These are phyloP conservation scores for Penicilliopsis zonata DNA, from an alignment of 495 filamentous ascomycete species.

Conservation along the genomic window DNA sequence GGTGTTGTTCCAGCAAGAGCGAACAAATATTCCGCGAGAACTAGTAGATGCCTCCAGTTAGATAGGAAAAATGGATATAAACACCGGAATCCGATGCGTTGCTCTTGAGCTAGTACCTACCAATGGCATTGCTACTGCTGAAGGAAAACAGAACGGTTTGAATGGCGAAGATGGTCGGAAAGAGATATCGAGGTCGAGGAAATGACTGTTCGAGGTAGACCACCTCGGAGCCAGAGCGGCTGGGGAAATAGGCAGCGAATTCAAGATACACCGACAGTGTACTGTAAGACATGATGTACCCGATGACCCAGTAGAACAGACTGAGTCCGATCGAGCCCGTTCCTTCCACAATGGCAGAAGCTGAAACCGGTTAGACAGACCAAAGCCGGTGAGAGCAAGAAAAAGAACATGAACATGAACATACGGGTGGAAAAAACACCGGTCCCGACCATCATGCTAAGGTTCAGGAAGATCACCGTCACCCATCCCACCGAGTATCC, in stretches of 20 bases:
- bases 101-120: conserved; percentile 4
- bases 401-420: conserved; percentile 8
- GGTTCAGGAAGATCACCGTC: conserved; percentile 48
- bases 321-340: conserved; percentile 48
- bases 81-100: not conserved
- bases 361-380: conserved; percentile 17
- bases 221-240: conserved; percentile 51
- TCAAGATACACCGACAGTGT: conserved; percentile 47
- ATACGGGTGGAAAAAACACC: conserved; percentile 54
- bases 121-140: conserved; percentile 50
- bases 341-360: conserved; percentile 39
- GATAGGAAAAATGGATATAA: no score
- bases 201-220: conserved; percentile 57
- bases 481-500: conserved; percentile 45
- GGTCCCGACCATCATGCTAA: conserved; percentile 56
- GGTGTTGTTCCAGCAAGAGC: conserved; percentile 30
- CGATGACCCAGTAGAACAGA: conserved; percentile 51
- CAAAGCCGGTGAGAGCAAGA: no score
- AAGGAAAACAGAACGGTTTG: conserved; percentile 49
- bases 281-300: conserved; percentile 37
- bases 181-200: conserved; percentile 47
- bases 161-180: conserved; percentile 48
- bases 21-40: conserved; percentile 46
- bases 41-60: conserved; percentile 5
- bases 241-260: conserved; percentile 49